Conservation (phyloP, 2,329 filamentous ascomycete species). For the Penicillium janthinellum region DNA sequence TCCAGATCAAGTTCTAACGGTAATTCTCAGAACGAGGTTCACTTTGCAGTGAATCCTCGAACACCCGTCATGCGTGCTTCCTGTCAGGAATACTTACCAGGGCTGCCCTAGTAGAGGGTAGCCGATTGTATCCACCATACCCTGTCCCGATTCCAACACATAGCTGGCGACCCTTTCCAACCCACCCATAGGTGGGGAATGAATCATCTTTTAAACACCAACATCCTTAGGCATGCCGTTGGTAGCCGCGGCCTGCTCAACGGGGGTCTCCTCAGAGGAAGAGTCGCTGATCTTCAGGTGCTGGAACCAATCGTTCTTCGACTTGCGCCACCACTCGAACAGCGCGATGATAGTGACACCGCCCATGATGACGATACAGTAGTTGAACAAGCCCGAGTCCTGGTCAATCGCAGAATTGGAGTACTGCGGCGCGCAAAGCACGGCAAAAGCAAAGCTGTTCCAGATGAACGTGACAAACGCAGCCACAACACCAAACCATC, state of each 20-base stretch:
- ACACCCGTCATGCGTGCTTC: conserved; percentile 30
- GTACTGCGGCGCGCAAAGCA: conserved; percentile 47
- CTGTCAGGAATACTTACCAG: conserved; percentile 19
- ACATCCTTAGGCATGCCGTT: not conserved
- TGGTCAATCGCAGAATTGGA: conserved; percentile 24
- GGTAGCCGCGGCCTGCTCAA: conserved; percentile 4
- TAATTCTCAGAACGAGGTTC: conserved; percentile 66
- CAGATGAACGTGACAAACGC: conserved; percentile 48
- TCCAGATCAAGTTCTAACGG: conserved; percentile 93
- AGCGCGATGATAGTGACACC: conserved; percentile 37
- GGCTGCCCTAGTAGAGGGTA: not conserved
- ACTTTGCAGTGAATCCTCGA: conserved; percentile 22
- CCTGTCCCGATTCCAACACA: not conserved
- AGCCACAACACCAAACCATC: conserved; percentile 44
- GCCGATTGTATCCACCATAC: not conserved
- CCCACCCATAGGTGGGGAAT: not conserved
- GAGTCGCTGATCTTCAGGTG: conserved; percentile 20
- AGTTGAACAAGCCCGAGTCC: conserved; percentile 29
- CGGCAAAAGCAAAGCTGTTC: conserved; percentile 51
- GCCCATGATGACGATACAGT: conserved; percentile 50
- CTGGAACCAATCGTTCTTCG: conserved; percentile 23
- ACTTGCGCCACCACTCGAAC: conserved; percentile 28
- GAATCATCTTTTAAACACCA: conserved; percentile 6
- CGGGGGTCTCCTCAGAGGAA: conserved; percentile 11
- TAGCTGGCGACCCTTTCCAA: not conserved